Evolutionary conservation across 1,284 basidiomycete species (phyloP).

Genomic region (Moesziomyces sp.): DNA sequence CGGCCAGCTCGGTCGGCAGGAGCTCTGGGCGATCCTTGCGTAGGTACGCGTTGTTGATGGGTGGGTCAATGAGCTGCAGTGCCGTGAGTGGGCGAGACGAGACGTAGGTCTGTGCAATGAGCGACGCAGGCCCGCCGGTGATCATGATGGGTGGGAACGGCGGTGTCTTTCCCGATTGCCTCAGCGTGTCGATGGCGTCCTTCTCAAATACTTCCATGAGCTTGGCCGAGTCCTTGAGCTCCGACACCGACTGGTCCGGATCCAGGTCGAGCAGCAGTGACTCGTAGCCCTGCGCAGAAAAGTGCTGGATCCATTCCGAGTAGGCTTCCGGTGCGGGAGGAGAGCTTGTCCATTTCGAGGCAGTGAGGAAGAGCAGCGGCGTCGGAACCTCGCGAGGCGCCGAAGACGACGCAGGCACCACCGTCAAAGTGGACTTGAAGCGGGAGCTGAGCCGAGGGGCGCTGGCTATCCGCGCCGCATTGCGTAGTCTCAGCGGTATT

Average conservation of each 20-base stretch:
- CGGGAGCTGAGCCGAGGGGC: conserved; percentile 14
- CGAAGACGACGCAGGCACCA: conserved; percentile 16
- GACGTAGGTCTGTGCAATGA: conserved; percentile 60
- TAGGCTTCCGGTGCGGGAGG: conserved; percentile 29
- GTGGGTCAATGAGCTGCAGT: conserved; percentile 58
- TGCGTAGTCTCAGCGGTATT: conserved; percentile 3
- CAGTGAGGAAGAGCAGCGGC: conserved; percentile 59
- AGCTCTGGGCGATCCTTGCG: conserved; percentile 21
- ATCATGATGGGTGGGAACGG: conserved; percentile 62
- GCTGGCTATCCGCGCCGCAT: too few species aligned
- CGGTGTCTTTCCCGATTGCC: conserved; percentile 25
- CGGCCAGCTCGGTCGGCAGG: conserved; percentile 36
- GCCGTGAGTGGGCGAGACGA: conserved; percentile 60
- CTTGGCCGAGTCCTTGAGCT: conserved; percentile 31
- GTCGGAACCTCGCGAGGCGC: conserved; percentile 59
- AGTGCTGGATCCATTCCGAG: conserved; percentile 26
- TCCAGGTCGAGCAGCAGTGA: conserved; percentile 57
- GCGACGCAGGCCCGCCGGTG: conserved; percentile 32
- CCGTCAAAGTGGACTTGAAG: conserved; percentile 27
- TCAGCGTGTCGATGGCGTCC: conserved; percentile 35
- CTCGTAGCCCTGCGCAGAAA: conserved; percentile 42
- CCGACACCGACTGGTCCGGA: conserved; percentile 24
- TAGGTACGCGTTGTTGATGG: conserved; percentile 47
- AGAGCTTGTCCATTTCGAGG: conserved; percentile 50
- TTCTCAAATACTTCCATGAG: conserved; percentile 43